Evolutionary conservation across 768 basidiomycete genomes (phyloP), one percentile per base, ranked within the genome.

Genomic region (Boletus subcaerulescens): DNA sequence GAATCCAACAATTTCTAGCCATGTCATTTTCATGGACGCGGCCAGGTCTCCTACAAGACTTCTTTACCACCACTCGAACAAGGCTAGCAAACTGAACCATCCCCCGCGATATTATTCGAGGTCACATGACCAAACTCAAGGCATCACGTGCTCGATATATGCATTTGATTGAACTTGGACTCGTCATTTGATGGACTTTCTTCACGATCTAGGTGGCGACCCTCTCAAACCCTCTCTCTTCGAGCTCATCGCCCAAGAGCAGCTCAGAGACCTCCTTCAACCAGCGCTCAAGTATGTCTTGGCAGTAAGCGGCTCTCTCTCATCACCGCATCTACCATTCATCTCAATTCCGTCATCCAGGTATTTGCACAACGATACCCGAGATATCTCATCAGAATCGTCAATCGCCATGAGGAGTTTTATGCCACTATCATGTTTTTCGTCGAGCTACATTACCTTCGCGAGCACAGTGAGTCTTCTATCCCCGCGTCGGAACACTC

Each of bases 391-490:
- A 73, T 99, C 41, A 85, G 87, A 17, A 78, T 98, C 50, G 91
- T 97, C 15, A 98, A 98, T 70, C 77, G 85, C 32, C 97, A 99
- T 76, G 97, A 99, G 70, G 95, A 98, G 69, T 92, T 97, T 71
- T 98, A 97, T 63, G 91, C 94, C 1, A 60, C 81, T 14, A 77
- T 96, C 58, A 91, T 98, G 87, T 74, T 95, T 50, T 79, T 93
- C 53, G 87, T 98, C 17, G 97, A 99, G 74, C 78, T 86, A 15
- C 86, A 96, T 73, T 95, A 97, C 71, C 85, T 99, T 52, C 82
- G 81, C 57, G 89, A 85, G 67, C 85, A 95, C 64, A 84, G 95
- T 94, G 58, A 55, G 87, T 70, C 48, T 59, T 43, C 6, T 42
- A 3, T 13, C 13, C 32, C 41, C 20, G 36, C 5, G 11, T 29